phyloP scores from a whole-genome alignment of 345 rosid genomes.

The Carallia brachiata region DNA sequence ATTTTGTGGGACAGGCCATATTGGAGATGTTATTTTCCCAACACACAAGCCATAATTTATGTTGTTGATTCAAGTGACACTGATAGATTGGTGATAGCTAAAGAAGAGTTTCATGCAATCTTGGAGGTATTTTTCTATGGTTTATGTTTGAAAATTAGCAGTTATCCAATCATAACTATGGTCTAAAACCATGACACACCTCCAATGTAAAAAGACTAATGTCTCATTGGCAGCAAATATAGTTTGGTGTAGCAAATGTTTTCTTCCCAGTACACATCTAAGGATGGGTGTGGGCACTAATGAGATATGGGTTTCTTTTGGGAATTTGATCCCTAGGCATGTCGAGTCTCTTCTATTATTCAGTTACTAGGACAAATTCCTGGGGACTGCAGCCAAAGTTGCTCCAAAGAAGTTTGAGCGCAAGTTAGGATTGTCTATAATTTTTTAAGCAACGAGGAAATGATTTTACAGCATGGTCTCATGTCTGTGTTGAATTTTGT shows the following conservation, averaged over 20 bases:
- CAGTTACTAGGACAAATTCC: too few species aligned
- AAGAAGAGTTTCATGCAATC: slow-evolving; percentile 75
- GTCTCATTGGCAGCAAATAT: too few species aligned
- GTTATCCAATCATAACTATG: not conserved
- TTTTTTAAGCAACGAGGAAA: not conserved
- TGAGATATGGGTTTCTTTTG: too few species aligned
- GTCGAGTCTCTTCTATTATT: too few species aligned
- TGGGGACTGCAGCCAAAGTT: not conserved
- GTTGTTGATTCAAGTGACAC: slow-evolving; percentile 79
- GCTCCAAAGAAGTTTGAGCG: not conserved
- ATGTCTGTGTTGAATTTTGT: too few species aligned
- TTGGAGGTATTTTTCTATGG: slow-evolving; percentile 48
- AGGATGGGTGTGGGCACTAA: too few species aligned
- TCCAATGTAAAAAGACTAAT: too few species aligned
- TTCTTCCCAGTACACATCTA: too few species aligned
- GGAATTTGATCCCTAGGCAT: too few species aligned
- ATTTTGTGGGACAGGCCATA: slow-evolving; percentile 51
- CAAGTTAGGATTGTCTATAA: not conserved
- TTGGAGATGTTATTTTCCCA: slow-evolving; percentile 84
- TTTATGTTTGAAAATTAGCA: not conserved
- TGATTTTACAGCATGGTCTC: not conserved
- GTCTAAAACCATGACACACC: too few species aligned
- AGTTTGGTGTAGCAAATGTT: too few species aligned
- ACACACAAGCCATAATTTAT: slow-evolving; percentile 73
- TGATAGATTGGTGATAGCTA: slow-evolving; percentile 63